These are phyloP conservation scores for Botrytis hyacinthi DNA, from an alignment of 2,329 filamentous ascomycete species.

Conservation along the genomic window DNA sequence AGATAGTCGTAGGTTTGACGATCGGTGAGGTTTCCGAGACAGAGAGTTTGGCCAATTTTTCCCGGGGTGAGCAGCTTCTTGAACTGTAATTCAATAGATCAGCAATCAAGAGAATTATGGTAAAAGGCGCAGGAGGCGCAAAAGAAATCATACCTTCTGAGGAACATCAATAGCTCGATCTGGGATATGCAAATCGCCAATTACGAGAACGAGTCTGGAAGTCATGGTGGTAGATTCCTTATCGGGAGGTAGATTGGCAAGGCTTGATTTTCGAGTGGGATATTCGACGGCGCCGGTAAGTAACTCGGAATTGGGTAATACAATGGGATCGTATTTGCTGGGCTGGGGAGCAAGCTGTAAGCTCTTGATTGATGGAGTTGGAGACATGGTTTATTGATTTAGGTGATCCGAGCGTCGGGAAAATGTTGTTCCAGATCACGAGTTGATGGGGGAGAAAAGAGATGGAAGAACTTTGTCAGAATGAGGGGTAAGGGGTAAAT, in stretches of 20 bases:
- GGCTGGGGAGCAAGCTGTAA: background rate
- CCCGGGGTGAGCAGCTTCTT: conserved; percentile 81
- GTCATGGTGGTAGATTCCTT: conserved; percentile 52
- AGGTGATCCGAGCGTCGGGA: background rate
- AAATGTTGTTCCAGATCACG: background rate
- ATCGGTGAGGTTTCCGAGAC: conserved; percentile 77
- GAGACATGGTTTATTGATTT: background rate
- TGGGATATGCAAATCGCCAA: conserved; percentile 91
- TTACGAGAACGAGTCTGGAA: conserved; percentile 85
- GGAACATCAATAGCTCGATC: conserved; percentile 90
- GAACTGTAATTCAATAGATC: conserved; percentile 53
- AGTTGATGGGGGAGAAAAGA: background rate
- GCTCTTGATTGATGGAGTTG: conserved; percentile 7
- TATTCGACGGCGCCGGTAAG: conserved; percentile 14
- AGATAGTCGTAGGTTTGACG: conserved; percentile 79
- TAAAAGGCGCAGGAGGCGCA: conserved; percentile 19
- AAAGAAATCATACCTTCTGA: conserved; percentile 63
- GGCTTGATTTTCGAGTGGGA: conserved; percentile 11
- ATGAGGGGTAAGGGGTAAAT: background rate
- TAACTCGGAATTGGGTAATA: conserved; percentile 4
- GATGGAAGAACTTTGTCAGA: background rate
- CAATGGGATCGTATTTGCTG: conserved; percentile 6
- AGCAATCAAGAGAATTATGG: conserved; percentile 22
- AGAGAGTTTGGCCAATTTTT: conserved; percentile 80
- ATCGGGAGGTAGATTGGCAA: background rate